phyloP scores from a whole-genome alignment of 2,329 filamentous ascomycete genomes.

The Chrysoporthe puriensis region DNA sequence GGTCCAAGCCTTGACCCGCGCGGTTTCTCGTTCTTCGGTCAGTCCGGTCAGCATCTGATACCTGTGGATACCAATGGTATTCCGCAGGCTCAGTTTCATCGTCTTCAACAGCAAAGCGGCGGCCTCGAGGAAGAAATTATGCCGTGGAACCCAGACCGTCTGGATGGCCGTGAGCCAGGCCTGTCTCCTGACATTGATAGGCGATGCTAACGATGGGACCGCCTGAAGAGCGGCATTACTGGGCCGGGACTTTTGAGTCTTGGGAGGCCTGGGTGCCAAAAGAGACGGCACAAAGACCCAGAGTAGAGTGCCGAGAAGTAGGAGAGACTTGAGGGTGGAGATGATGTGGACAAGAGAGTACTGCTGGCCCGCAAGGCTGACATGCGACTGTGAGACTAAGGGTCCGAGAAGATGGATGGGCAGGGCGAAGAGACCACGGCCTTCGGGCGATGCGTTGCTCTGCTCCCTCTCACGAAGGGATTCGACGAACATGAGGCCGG shows the following conservation, averaged over 20 bases:
- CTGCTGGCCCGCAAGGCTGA: conserved; percentile 60
- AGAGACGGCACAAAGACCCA: conserved; percentile 61
- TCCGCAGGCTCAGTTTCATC: conserved; percentile 78
- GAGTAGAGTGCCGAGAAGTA: conserved; percentile 57
- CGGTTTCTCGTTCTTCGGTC: conserved; percentile 82
- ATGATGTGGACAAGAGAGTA: conserved; percentile 49
- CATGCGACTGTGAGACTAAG: conserved; percentile 51
- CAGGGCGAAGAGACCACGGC: conserved; percentile 68
- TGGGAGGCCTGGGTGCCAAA: conserved; percentile 58
- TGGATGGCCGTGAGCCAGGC: conserved; percentile 94
- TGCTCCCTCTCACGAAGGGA: conserved; percentile 71
- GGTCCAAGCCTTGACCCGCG: conserved; percentile 87
- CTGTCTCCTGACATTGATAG: conserved; percentile 82
- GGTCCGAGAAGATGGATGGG: conserved; percentile 62
- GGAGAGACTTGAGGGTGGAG: conserved; percentile 54
- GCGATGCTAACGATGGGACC: conserved; percentile 75
- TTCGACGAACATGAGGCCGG: conserved; percentile 89
- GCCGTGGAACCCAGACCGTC: conserved; percentile 86
- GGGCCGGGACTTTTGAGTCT: conserved; percentile 48
- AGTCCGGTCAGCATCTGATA: conserved; percentile 81
- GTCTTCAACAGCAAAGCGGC: conserved; percentile 80
- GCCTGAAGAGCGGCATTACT: conserved; percentile 45
- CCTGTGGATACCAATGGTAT: conserved; percentile 73
- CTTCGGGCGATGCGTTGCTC: conserved; percentile 64
- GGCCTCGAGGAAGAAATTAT: conserved; percentile 84